A percentile compares a stretch with the other conserved stretches of the same genome.
Conservation (phyloP, 441 rosid genomes). For the Flueggea neowawraea region DNA sequence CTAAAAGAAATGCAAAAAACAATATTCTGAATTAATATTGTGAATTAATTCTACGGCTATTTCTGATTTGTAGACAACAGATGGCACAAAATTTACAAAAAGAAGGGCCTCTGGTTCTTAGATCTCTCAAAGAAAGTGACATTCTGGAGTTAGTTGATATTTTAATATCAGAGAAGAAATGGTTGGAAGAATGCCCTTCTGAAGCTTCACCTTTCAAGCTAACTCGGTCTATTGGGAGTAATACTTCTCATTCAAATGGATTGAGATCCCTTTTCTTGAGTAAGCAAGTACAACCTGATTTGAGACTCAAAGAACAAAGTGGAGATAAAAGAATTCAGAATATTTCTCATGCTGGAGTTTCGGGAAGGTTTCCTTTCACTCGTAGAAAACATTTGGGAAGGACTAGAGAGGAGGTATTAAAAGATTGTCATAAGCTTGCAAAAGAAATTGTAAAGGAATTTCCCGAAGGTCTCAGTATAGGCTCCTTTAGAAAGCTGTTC, state of each 20-base stretch:
- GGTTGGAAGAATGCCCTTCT: constrained; percentile 55
- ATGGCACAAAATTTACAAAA: constrained; percentile 55
- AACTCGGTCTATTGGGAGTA: constrained; percentile 15
- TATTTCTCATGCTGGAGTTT: constrained; percentile 36
- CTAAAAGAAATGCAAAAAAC: background rate
- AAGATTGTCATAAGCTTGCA: constrained; percentile 59
- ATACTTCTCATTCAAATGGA: constrained; percentile 28
- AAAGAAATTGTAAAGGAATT: constrained; percentile 39
- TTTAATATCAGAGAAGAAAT: constrained; percentile 53
- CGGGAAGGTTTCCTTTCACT: constrained; percentile 17
- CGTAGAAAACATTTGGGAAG: constrained; percentile 24
- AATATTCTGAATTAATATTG: background rate
- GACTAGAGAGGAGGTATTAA: constrained; percentile 39
- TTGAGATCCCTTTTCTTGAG: constrained; percentile 42
- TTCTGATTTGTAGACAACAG: constrained; percentile 41
- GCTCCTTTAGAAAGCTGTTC: constrained; percentile 46
- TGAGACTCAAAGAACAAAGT: constrained; percentile 8
- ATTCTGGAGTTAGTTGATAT: constrained; percentile 48
- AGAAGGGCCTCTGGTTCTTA: constrained; percentile 54
- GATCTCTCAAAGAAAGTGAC: constrained; percentile 34
- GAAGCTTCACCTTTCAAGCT: constrained; percentile 49
- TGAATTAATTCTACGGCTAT: constrained; percentile 8
- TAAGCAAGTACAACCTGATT: constrained; percentile 10
- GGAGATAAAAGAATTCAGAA: constrained; percentile 26
- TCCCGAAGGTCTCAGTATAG: constrained; percentile 56